Conservation (phyloP, 169 alveolate species). For the Eimeria praecox region DNA sequence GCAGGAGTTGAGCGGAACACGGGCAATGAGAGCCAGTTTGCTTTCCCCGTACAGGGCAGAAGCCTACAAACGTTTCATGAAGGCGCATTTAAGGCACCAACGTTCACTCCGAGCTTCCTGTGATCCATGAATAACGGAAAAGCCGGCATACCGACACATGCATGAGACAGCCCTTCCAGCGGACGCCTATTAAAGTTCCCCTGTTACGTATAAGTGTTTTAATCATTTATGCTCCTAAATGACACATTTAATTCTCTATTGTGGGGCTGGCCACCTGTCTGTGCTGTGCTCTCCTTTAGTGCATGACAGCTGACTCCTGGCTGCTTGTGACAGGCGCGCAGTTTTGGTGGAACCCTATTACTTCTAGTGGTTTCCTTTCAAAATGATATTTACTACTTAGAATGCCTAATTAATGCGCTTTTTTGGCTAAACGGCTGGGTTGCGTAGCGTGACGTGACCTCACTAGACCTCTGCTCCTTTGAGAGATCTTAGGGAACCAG, state of each 20-base stretch:
- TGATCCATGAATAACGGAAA: not conserved
- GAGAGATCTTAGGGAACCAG: not conserved
- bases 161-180: not conserved
- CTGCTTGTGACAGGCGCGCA: conserved; percentile 10
- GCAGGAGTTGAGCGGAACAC: not conserved
- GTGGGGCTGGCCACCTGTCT: conserved; percentile 30
- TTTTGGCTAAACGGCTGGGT: not conserved
- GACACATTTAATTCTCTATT: not conserved
- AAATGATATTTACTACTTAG: not conserved
- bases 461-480: not conserved
- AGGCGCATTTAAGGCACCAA: not conserved
- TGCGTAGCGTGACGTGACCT: not conserved
- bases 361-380: not conserved
- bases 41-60: not conserved
- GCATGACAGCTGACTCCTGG: conserved; percentile 21
- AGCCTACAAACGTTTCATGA: not conserved
- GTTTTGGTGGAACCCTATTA: conserved; percentile 7
- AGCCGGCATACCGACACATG: not conserved
- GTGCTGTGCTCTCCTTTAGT: conserved; percentile 49
- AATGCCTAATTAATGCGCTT: not conserved
- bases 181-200: not conserved
- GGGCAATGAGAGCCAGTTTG: not conserved
- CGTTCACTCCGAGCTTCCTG: not conserved
- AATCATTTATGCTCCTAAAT: not conserved
- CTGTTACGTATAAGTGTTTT: not conserved